Evolutionary conservation across 129 eudicot species (phyloP), one percentile per base, ranked within the genome.

Genomic region (Solidago caesia): DNA sequence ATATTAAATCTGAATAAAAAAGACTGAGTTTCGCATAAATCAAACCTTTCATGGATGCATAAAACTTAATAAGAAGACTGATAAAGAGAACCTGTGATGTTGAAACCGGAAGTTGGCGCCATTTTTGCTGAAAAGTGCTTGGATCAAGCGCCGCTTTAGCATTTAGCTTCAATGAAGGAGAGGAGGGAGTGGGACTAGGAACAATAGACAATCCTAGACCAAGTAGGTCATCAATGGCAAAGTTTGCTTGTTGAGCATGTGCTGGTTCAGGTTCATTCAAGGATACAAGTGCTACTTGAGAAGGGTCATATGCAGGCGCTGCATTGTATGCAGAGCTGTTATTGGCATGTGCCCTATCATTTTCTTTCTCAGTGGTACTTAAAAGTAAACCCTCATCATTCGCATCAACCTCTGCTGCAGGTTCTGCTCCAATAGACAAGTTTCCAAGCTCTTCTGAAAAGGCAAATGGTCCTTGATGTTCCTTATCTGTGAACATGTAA

Each of bases 401-500:
- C 56, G 84, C 92, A 77, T 94, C 89, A 6, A 88, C 88, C 58
- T 87, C 86, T 8, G 81, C 73, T 33, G 26, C 25, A 64, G 86
- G 69, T 66, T 86, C 96, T 6, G 70, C 83, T 60, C 87, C 84
- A 21, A 94, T 80, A 7, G 98, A 78, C 59, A 94, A 72, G 77
- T 84, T 85, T 13, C 89, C 97, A 68, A 87, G 71, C 71, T 91
- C 98, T 68, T 94, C 98, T 8, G 93, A 86, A 78, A 90, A 90
- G 39, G 89, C 96, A 84, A 86, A 94, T 74, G 98, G 91, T 44
- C 97, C 98, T 85, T 93, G 87, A 78, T 94, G 90, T 76, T 94
- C 98, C 84, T 94, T 94, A 45, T 94, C 98, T 65, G 96, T 94
- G 81, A 94, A 94, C 97, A 94, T 85, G 85, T 88, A 94, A 44